Percentiles rank a stretch among this genome's conserved stretches.
These are phyloP conservation scores for Leersia perrieri DNA, from an alignment of 176 grass and related monocot species.

Conservation along the genomic window DNA sequence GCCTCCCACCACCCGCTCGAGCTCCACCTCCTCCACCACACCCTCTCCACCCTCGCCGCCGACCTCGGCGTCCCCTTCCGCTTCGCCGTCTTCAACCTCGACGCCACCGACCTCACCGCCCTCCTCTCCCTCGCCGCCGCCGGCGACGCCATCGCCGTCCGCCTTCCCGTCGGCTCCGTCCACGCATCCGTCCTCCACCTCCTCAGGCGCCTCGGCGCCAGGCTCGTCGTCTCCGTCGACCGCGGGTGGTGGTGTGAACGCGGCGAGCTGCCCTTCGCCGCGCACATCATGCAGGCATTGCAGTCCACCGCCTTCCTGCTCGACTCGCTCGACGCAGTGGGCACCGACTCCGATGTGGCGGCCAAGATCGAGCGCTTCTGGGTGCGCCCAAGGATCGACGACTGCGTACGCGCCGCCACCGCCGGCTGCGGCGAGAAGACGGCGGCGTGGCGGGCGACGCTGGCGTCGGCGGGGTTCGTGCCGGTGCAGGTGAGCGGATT, in stretches of 20 bases:
- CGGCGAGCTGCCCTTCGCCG: slow-evolving; percentile 53
- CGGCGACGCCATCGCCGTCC: slow-evolving; percentile 60
- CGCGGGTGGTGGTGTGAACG: slow-evolving; percentile 50
- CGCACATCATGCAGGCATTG: slow-evolving; percentile 65
- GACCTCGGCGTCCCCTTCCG: slow-evolving; percentile 55
- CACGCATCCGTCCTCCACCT: slow-evolving; percentile 50
- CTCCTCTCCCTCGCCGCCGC: slow-evolving; percentile 37
- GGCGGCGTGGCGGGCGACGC: slow-evolving; percentile 51
- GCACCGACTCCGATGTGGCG: slow-evolving; percentile 34
- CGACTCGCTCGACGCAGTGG: slow-evolving; percentile 72
- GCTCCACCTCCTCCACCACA: slow-evolving; percentile 62
- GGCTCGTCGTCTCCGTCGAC: slow-evolving; percentile 66
- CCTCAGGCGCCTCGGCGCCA: slow-evolving; percentile 57
- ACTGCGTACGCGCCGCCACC: slow-evolving; percentile 31
- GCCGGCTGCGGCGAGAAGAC: slow-evolving; percentile 29
- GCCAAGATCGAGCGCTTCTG: slow-evolving; percentile 73
- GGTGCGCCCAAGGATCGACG: slow-evolving; percentile 58
- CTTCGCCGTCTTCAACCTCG: slow-evolving; percentile 51
- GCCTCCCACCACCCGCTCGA: slow-evolving; percentile 54
- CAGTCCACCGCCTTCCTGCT: slow-evolving; percentile 57
- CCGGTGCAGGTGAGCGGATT: slow-evolving; percentile 71
- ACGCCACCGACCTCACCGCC: slow-evolving; percentile 46
- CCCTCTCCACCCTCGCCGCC: slow-evolving; percentile 53
- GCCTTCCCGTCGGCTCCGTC: slow-evolving; percentile 54
- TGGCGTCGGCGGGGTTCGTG: slow-evolving; percentile 59